Evolutionary conservation across 2,329 filamentous ascomycete species (phyloP), one percentile per base, ranked within the genome.

Genomic region (Orbilia quercus): DNA sequence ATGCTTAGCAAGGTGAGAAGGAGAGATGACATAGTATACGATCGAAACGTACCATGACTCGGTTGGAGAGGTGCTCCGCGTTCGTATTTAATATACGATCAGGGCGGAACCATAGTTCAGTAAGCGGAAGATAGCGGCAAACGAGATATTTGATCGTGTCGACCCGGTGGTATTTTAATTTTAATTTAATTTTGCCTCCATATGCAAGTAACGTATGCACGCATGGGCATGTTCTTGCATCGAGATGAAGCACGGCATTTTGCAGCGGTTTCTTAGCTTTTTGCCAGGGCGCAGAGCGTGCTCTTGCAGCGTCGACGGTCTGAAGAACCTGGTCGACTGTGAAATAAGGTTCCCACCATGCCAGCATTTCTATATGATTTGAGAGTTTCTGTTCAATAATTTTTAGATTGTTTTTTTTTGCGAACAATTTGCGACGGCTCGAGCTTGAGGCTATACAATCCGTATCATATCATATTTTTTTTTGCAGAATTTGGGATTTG

Each of bases 111-210:
- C 40, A 40, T 54, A 54, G 47, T 62, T 69, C 38, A 69, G 64
- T 69, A 69, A 69, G 64, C 69, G 69, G 69, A 66, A 66, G 54
- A 55, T 50, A 36, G 60, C 69, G 69, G 69, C 54, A 53, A 66
- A 66, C 69, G 60, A 73, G 67, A 73, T 72, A 72, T 72, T 72
- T 72, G 51, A 58, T 70, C 38, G 57, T 23, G n/a, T n/a, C n/a
- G n/a, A n/a, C n/a, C n/a, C n/a, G n/a, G n/a, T 25, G 31, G n/a
- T 34, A 14, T 53, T 54, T 59, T 54, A 5, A 9, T 9, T 9
- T 31, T 31, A 4, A 31, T 4, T 31, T 31, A n/a, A n/a, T n/a
- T n/a, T n/a, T n/a, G 22, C 23, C 31, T 45, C 45, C 36, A 40
- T n/a, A n/a, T n/a, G n/a, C n/a, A n/a, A n/a, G n/a, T n/a, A n/a